These are phyloP conservation scores for Trichaptum fuscoviolaceum DNA, from an alignment of 768 basidiomycete species.

Conservation along the genomic window DNA sequence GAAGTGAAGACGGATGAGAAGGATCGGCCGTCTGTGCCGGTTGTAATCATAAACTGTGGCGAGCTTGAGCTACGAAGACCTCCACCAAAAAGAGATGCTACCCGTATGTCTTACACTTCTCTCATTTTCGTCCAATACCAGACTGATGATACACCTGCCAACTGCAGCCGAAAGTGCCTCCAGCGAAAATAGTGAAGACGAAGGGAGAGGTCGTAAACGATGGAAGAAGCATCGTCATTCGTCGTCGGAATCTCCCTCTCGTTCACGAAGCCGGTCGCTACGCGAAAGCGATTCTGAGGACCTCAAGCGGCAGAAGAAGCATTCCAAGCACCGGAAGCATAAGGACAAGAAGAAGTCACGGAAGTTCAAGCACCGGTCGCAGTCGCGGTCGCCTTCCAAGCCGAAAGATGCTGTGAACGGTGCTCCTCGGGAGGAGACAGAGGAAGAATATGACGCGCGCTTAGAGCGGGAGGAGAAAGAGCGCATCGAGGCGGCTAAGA, in stretches of 20 bases:
- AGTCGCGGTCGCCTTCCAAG: constrained; percentile 9
- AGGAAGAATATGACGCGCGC: constrained; percentile 68
- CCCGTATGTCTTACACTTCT: neutral
- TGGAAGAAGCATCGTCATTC: constrained; percentile 14
- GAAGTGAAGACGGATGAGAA: constrained; percentile 68
- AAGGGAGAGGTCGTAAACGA: constrained; percentile 12
- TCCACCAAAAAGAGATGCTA: constrained; percentile 8
- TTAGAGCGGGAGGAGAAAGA: constrained; percentile 65
- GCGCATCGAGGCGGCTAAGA: constrained; percentile 42
- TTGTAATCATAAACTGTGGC: constrained; percentile 72
- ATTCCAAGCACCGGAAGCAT: constrained; percentile 24
- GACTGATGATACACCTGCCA: too few relatives aligned
- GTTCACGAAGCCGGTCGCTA: constrained; percentile 14
- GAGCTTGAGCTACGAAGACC: constrained; percentile 69
- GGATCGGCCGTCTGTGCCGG: constrained; percentile 62
- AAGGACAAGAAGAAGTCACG: constrained; percentile 17
- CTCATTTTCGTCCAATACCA: constrained; percentile 1
- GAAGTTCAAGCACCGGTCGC: constrained; percentile 11
- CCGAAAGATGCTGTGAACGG: constrained; percentile 13
- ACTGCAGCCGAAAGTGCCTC: constrained; percentile 8
- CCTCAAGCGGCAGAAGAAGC: constrained; percentile 19
- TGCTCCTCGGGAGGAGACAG: constrained; percentile 42
- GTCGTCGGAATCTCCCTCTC: constrained; percentile 10
- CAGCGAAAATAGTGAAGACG: constrained; percentile 10
- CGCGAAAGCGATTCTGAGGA: constrained; percentile 12